phyloP scores from a whole-genome alignment of 148 eudicot genomes.

The Hydrangea macrophylla region DNA sequence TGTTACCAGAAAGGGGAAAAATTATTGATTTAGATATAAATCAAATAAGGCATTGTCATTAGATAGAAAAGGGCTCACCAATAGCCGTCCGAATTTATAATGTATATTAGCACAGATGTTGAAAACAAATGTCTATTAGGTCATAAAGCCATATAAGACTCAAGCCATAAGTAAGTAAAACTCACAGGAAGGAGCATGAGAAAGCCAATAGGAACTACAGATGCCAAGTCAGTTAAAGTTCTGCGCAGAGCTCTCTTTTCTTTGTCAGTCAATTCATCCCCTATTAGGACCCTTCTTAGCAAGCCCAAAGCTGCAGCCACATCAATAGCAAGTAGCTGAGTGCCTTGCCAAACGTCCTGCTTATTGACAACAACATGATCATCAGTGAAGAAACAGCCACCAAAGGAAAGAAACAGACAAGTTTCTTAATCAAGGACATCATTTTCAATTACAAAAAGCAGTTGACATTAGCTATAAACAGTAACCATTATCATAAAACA shows the following conservation, averaged over 20 bases:
- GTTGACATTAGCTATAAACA: no score
- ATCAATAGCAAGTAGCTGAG: slow-evolving; percentile 95
- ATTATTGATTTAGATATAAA: neutral
- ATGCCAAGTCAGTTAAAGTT: slow-evolving; percentile 85
- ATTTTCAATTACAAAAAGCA: neutral
- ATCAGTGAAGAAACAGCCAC: neutral
- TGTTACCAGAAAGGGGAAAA: neutral
- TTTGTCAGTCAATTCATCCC: slow-evolving; percentile 88
- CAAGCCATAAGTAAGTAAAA: slow-evolving; percentile 14
- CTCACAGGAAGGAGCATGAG: slow-evolving; percentile 99
- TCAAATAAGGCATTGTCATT: slow-evolving; percentile 1
- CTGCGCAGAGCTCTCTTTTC: slow-evolving; percentile 78
- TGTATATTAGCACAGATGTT: neutral
- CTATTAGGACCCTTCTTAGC: slow-evolving; percentile 69
- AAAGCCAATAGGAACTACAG: slow-evolving; percentile 93
- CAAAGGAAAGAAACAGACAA: neutral
- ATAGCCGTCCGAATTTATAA: neutral
- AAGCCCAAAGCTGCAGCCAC: slow-evolving; percentile 75
- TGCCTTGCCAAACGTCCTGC: slow-evolving; percentile 98
- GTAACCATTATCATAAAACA: no score
- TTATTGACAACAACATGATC: slow-evolving; percentile 6
- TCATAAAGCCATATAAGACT: neutral
- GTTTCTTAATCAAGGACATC: neutral
- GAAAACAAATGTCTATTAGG: neutral
- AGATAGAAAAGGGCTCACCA: neutral